phyloP scores from a whole-genome alignment of 1,284 basidiomycete genomes.

The Butyriboletus appendiculatus region DNA sequence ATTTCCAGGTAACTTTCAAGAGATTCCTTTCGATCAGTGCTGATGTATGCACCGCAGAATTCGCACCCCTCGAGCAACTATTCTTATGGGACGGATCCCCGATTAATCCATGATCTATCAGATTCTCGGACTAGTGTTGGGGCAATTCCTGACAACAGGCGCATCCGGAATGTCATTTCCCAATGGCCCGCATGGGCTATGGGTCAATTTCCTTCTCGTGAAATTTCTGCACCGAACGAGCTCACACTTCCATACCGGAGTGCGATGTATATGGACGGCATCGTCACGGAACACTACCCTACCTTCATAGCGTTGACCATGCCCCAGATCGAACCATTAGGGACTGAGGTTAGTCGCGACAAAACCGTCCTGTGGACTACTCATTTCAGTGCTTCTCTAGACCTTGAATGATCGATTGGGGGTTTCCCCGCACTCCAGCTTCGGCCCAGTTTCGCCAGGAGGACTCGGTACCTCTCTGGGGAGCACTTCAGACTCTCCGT shows the following conservation, averaged over 20 bases:
- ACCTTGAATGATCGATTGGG: neutral
- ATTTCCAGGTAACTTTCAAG: slow-evolving; percentile 4
- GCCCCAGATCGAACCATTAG: neutral
- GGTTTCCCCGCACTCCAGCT: neutral
- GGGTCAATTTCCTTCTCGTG: neutral
- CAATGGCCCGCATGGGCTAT: neutral
- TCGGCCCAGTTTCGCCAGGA: neutral
- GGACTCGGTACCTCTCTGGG: neutral
- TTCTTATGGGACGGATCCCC: neutral
- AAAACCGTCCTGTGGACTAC: neutral
- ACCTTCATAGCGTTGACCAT: neutral
- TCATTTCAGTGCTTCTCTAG: slow-evolving; percentile 1
- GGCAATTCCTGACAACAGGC: neutral
- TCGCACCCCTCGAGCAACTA: neutral
- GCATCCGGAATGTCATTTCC: neutral
- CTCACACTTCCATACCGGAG: neutral
- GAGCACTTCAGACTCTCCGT: neutral
- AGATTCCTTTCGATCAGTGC: neutral
- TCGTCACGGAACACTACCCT: neutral
- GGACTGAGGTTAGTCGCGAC: slow-evolving; percentile 1
- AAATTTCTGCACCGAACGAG: neutral
- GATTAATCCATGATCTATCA: neutral
- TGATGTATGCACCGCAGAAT: slow-evolving; percentile 7
- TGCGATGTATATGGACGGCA: neutral
- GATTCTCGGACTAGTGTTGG: neutral